Evolutionary conservation across 2,329 filamentous ascomycete species (phyloP).

Genomic region (Cladosporium sp.): DNA sequence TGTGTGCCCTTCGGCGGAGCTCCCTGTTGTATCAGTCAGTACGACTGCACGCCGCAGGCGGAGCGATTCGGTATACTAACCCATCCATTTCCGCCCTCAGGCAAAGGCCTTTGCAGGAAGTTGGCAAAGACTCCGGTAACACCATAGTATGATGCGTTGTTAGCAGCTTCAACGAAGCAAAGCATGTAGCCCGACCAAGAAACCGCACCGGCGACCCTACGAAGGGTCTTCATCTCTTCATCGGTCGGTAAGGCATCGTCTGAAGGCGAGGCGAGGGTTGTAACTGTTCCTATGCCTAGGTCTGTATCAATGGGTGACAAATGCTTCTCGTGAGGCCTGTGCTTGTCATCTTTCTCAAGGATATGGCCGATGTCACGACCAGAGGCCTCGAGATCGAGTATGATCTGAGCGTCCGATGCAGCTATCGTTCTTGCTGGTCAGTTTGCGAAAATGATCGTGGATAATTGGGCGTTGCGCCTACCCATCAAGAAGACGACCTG

Average conservation of each 20-base stretch:
- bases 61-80: background rate
- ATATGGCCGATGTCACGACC: background rate
- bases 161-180: slow-evolving; percentile 57
- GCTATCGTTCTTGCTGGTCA: background rate
- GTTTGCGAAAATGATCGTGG: background rate
- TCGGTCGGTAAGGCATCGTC: background rate
- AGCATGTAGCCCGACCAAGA: slow-evolving; percentile 54
- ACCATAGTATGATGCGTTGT: slow-evolving; percentile 60
- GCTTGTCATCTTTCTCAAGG: background rate
- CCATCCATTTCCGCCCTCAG: slow-evolving; percentile 37
- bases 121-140: slow-evolving; percentile 55
- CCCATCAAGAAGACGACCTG: no score
- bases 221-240: slow-evolving; percentile 28
- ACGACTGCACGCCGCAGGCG: slow-evolving; percentile 27
- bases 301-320: no score
- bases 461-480: no score
- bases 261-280: no score
- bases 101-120: slow-evolving; percentile 59
- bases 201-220: slow-evolving; percentile 49
- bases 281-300: no score
- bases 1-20: slow-evolving; percentile 57
- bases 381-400: background rate
- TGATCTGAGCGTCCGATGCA: background rate
- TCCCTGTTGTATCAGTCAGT: slow-evolving; percentile 31
- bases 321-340: no score